Conservation (phyloP, 75 land plant genomes). For the Larix kaempferi region DNA sequence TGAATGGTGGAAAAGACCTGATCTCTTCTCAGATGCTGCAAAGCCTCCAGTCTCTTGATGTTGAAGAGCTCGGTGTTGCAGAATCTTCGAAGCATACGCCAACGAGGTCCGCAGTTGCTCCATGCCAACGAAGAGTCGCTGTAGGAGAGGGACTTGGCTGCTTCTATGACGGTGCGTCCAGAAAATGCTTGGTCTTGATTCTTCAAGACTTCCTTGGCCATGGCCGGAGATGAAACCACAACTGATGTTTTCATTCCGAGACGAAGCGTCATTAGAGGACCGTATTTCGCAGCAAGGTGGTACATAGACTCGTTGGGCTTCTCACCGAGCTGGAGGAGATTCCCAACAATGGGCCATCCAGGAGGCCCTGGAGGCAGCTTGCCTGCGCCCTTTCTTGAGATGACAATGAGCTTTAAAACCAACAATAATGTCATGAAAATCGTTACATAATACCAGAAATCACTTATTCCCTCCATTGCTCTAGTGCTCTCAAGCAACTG, state of each 20-base stretch:
- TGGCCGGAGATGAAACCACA: conserved; percentile 27
- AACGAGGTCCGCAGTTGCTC: conserved; percentile 6
- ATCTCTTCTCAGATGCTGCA: not conserved
- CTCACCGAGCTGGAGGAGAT: conserved; percentile 18
- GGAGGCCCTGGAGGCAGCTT: conserved; percentile 30
- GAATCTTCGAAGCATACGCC: conserved; percentile 18
- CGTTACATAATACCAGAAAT: too few relatives aligned
- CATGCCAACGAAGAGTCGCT: not conserved
- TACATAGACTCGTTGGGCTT: conserved; percentile 24
- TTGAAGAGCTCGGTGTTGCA: conserved; percentile 18
- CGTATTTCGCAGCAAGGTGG: conserved; percentile 22
- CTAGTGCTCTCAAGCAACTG: too few relatives aligned
- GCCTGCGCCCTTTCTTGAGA: too few relatives aligned
- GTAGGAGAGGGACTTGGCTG: not conserved
- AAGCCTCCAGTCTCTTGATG: conserved; percentile 11
- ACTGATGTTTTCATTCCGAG: conserved; percentile 26
- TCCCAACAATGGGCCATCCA: conserved; percentile 22
- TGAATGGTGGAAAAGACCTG: conserved; percentile 9
- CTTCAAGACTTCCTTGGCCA: conserved; percentile 29
- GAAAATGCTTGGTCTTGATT: conserved; percentile 23
- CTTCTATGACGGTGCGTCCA: conserved; percentile 12
- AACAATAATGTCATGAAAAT: too few relatives aligned
- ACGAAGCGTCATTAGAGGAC: conserved; percentile 14
- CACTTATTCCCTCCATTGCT: too few relatives aligned
- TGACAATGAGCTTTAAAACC: too few relatives aligned